Percentiles rank a stretch among this genome's conserved stretches.
phyloP scores from a whole-genome alignment of 768 basidiomycete species.

The Xerocomus spinulosus region DNA sequence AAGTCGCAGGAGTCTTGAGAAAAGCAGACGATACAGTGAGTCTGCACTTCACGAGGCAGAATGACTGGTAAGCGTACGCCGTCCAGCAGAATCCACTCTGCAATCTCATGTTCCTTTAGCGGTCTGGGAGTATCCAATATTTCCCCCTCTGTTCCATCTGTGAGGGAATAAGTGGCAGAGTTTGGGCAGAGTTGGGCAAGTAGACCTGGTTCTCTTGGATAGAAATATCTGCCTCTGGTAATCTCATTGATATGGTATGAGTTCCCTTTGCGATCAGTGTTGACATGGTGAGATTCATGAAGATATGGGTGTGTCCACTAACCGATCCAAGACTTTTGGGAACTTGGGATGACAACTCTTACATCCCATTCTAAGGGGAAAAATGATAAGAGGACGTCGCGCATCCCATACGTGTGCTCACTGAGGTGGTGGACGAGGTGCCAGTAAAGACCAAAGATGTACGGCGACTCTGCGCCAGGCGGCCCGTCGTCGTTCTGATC shows the following conservation, averaged over 20 bases:
- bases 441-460: constrained; percentile 65
- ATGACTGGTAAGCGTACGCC: constrained; percentile 48
- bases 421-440: constrained; percentile 57
- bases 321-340: constrained; percentile 91
- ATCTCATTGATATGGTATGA: constrained; percentile 76
- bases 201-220: constrained; percentile 57
- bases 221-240: constrained; percentile 68
- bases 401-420: constrained; percentile 29
- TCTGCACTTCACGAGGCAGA: constrained; percentile 1
- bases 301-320: constrained; percentile 13
- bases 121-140: constrained; percentile 56
- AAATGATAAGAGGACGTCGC: constrained; percentile 3
- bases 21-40: constrained; percentile 6
- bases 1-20: constrained; percentile 81
- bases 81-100: constrained; percentile 89
- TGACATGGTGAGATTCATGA: background rate
- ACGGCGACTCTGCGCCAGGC: constrained; percentile 68
- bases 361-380: constrained; percentile 62
- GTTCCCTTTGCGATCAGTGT: constrained; percentile 47
- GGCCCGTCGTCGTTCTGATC: constrained; percentile 84
- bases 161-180: background rate
- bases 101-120: constrained; percentile 68
- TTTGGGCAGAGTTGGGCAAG: background rate
- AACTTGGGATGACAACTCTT: constrained; percentile 72
- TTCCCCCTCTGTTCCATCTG: constrained; percentile 64